phyloP scores from a whole-genome alignment of 208 protist species.

The Strigomonas oncopelti region DNA sequence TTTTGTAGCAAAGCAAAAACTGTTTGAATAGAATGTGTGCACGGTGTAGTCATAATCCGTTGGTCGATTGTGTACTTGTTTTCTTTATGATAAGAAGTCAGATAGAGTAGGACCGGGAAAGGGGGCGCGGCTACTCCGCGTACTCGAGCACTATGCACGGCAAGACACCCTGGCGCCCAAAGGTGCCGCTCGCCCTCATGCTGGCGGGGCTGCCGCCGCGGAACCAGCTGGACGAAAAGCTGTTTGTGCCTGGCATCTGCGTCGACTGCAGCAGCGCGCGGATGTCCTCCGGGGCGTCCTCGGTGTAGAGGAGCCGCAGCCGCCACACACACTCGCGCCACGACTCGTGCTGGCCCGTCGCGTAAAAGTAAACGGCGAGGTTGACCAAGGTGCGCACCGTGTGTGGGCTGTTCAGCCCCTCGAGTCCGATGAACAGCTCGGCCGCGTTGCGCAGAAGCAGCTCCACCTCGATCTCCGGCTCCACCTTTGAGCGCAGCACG shows the following conservation, averaged over 20 bases:
- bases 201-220: background rate
- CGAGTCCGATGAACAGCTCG: constrained; percentile 17
- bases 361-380: constrained; percentile 32
- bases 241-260: background rate
- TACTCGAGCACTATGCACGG: too few species aligned
- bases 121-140: too few species aligned
- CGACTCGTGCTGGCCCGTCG: constrained; percentile 21
- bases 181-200: too few species aligned
- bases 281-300: constrained; percentile 29
- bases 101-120: too few species aligned
- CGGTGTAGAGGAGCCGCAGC: constrained; percentile 19
- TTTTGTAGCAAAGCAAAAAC: background rate
- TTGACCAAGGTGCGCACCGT: constrained; percentile 29
- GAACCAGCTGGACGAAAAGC: background rate
- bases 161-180: too few species aligned
- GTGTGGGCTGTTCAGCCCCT: constrained; percentile 15
- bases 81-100: too few species aligned
- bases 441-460: constrained; percentile 16
- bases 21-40: too few species aligned
- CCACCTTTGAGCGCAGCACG: constrained; percentile 3
- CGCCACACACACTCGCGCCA: constrained; percentile 27
- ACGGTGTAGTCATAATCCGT: too few species aligned
- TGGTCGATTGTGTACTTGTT: too few species aligned
- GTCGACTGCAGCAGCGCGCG: constrained; percentile 4
- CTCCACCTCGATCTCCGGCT: constrained; percentile 13